Evolutionary conservation across 164 flowering plant species (phyloP).

Genomic region (Berberis vulgaris): DNA sequence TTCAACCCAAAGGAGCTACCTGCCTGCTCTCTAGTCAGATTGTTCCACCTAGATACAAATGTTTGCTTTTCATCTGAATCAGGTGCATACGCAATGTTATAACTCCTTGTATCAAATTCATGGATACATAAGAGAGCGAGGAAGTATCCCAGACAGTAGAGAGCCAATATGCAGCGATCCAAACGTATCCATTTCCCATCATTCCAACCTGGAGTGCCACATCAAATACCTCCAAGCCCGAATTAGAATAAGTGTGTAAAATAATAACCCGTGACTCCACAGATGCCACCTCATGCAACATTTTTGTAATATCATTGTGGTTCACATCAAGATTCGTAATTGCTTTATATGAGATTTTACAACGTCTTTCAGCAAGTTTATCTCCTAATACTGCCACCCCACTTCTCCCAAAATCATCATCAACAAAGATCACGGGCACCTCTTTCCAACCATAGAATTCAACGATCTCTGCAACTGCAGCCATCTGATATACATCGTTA

Average conservation of each 20-base stretch:
- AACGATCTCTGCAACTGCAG: slow-evolving; percentile 69
- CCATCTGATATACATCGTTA: slow-evolving; percentile 77
- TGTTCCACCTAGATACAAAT: slow-evolving; percentile 61
- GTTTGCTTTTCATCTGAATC: slow-evolving; percentile 53
- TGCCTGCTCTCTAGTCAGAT: slow-evolving; percentile 25
- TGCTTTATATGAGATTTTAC: slow-evolving; percentile 58
- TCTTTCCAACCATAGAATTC: slow-evolving; percentile 68
- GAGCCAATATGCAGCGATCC: slow-evolving; percentile 94
- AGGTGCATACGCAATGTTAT: slow-evolving; percentile 61
- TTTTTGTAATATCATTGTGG: slow-evolving; percentile 31
- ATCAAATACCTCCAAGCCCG: slow-evolving; percentile 48
- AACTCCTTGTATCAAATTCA: slow-evolving; percentile 71
- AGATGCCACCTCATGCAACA: slow-evolving; percentile 52
- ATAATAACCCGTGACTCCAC: slow-evolving; percentile 69
- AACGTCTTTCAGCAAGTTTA: slow-evolving; percentile 60
- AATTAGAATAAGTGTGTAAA: slow-evolving; percentile 45
- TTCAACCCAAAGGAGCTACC: slow-evolving; percentile 45
- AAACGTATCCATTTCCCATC: slow-evolving; percentile 80
- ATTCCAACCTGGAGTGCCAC: slow-evolving; percentile 61
- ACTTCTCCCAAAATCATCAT: slow-evolving; percentile 80
- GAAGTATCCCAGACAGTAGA: slow-evolving; percentile 53
- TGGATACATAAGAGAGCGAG: slow-evolving; percentile 25
- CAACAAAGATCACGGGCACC: slow-evolving; percentile 59
- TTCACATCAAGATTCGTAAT: slow-evolving; percentile 25
- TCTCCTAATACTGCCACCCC: slow-evolving; percentile 63